Conservation (phyloP, 208 protist genomes). For the Blechomonas ayalai region DNA sequence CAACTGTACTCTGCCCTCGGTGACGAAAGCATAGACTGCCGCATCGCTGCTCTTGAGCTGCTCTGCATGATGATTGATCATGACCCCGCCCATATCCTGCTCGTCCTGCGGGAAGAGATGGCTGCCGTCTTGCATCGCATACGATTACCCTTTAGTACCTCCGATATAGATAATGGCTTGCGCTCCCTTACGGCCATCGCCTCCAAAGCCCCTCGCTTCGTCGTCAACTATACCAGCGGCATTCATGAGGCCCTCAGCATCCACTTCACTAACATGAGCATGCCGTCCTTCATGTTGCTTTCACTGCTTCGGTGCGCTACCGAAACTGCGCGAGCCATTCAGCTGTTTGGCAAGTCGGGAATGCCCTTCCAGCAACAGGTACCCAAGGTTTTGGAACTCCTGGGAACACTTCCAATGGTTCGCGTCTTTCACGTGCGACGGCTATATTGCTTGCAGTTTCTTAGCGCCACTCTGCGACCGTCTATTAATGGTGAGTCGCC, state of each 20-base stretch:
- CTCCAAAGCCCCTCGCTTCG: slow-evolving; percentile 66
- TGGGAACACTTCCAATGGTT: slow-evolving; percentile 54
- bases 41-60: slow-evolving; percentile 62
- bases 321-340: slow-evolving; percentile 50
- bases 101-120: slow-evolving; percentile 69
- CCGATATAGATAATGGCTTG: slow-evolving; percentile 52
- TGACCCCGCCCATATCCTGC: slow-evolving; percentile 81
- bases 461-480: slow-evolving; percentile 54
- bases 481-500: slow-evolving; percentile 49
- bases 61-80: slow-evolving; percentile 78
- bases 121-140: slow-evolving; percentile 55
- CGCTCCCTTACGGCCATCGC: slow-evolving; percentile 58
- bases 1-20: slow-evolving; percentile 70
- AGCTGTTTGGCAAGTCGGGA: slow-evolving; percentile 40
- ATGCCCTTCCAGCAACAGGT: slow-evolving; percentile 54
- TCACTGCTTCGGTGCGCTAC: slow-evolving; percentile 66
- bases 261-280: slow-evolving; percentile 37
- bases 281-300: slow-evolving; percentile 39
- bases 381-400: slow-evolving; percentile 35
- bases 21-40: slow-evolving; percentile 76
- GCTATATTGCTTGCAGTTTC: slow-evolving; percentile 68
- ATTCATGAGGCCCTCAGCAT: slow-evolving; percentile 51
- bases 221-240: slow-evolving; percentile 64
- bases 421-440: slow-evolving; percentile 36
- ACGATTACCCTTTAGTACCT: slow-evolving; percentile 37